Base-by-base conservation (phyloP, 2,329 filamentous ascomycete species). In the Fusarium sublunatum region DNA sequence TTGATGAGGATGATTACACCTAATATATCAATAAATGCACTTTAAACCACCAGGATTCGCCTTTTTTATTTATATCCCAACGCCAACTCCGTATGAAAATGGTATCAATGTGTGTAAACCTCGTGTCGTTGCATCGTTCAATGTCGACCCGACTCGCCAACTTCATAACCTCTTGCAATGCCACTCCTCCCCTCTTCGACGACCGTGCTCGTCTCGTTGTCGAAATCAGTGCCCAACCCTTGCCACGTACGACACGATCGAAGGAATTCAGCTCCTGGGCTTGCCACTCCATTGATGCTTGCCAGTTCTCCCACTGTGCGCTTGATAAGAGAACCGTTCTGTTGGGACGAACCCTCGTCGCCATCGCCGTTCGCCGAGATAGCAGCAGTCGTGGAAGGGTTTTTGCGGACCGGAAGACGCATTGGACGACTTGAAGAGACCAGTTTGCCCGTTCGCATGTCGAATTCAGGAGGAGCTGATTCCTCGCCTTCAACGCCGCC, bases 131-230 rank as follows among this genome's bases (percentile, higher is more conserved):
- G 24, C 10, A 15, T 65, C 19, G 19, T 19, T 19, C 45, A 77
- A 57, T 74, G 72, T 51, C 74, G 73, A 25, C 25, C 43, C 31
- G 62, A 61, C 42, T 87, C 86, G 7, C 91, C 91, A 48, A 95
- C 90, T 0, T 82, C 86, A 79, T 99, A 99, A 0, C 94, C 95
- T 70, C 91, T 88, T 31, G 95, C 95, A 53, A 98, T 88, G 13
- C 95, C 95, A 65, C 88, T 90, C 64, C 92, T 86, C 2, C 95
- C 95, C 76, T 97, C 88, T 72, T 97, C 92, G 54, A 99, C 85
- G 15, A 86, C 74, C 1, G 90, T 88, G 53, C 90, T 80, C n/a
- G 80, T 78, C 49, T 86, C 82, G 12, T 79, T 79, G n/a, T 78
- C 64, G 70, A 93, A 96, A 74, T 99, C 95, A 61, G 87, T 96